Evolutionary conservation across 225 moss, liverwort and hornwort genomes (phyloP), one percentile per base, ranked within the genome.

Genomic region (Marchantia polymorpha): DNA sequence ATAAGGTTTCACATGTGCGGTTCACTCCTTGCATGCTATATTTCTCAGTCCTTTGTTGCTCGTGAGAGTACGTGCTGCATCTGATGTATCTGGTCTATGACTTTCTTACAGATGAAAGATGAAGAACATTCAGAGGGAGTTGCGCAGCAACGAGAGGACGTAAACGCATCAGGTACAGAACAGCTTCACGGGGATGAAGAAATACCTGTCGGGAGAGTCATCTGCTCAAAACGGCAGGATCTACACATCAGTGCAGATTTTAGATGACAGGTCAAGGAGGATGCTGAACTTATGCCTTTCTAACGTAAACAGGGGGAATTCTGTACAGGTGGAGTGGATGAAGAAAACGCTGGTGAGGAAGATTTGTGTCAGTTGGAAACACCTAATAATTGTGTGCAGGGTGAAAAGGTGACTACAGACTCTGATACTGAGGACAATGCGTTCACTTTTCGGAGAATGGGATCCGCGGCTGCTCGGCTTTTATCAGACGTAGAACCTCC

Each of bases 401-500:
- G 53, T 46, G 52, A 64, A 17, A 26, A 16, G 30, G 22, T 26
- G 7, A 64, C 12, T 26, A 54, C 50, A 30, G 48, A 49, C 10
- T 77, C 79, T 52, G 72, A 16, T 19, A 70, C 20, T 59, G 29
- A 85, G 48, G 77, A 58, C 20, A 80, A 75, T 46, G 82, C 85
- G 29, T 96, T 94, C 90, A 87, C 90, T 74, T 53, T 83, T 70
- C 83, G 85, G 46, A 87, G 94, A 82, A 79, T 88, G 59, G 95
- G 95, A 12, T 90, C 93, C 53, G 85, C 89, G 81, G 86, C 90
- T 82, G 95, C 95, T n/a, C 89, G 93, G 69, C 90, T 96, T 71
- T 83, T 96, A 73, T 80, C 87, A 64, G 72, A 52, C 13, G 72
- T 87, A 30, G 55, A 80, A 78, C 61, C 20, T 7, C 73, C 86